Percentiles rank a stretch among this genome's conserved stretches.
Evolutionary conservation across 148 eudicot species (phyloP).

Genomic region (Rhododendron henanense): DNA sequence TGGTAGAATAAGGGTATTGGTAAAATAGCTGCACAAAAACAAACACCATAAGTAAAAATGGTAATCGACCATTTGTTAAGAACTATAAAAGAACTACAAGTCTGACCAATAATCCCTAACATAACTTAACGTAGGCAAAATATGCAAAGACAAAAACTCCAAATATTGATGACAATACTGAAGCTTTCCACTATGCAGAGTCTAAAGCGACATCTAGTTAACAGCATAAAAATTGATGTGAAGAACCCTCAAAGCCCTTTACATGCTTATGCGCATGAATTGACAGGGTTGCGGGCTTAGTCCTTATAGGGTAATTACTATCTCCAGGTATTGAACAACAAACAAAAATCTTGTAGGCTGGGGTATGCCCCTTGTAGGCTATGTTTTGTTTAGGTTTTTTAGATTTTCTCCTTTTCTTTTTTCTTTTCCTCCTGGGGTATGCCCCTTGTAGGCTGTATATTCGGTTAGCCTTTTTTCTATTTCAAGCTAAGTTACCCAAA

Average conservation of each 20-base stretch:
- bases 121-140: background rate
- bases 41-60: background rate
- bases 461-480: too few species aligned
- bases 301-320: background rate
- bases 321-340: background rate
- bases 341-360: background rate
- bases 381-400: too few species aligned
- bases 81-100: background rate
- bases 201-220: background rate
- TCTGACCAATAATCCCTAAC: background rate
- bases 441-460: too few species aligned
- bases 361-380: too few species aligned
- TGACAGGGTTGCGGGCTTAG: background rate
- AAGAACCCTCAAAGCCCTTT: conserved; percentile 1
- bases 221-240: background rate
- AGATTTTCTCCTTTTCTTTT: too few species aligned
- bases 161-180: background rate
- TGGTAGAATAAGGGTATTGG: conserved; percentile 91
- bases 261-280: background rate
- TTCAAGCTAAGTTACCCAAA: too few species aligned
- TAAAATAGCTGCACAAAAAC: conserved; percentile 65
- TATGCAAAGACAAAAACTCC: background rate
- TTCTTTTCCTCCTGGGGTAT: too few species aligned
- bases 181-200: background rate
- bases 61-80: background rate